Base-by-base conservation (phyloP, 2,329 filamentous ascomycete genomes). In the Clonostachys sp. region DNA sequence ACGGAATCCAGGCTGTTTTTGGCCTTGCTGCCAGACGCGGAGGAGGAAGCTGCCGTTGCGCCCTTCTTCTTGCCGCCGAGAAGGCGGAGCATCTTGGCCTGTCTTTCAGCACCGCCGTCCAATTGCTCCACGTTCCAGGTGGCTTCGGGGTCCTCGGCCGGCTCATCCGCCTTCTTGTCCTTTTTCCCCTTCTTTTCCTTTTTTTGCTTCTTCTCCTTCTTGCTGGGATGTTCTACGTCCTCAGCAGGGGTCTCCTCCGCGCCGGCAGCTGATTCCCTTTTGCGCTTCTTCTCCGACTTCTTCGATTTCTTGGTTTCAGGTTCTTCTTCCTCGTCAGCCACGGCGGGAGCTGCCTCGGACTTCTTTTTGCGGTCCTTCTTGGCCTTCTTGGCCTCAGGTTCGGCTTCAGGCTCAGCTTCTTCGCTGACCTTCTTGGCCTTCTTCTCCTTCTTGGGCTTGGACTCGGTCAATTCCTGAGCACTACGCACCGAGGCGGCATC, bases 21-120 rank as follows among this genome's bases (percentile, higher is more conserved):
- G 44, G 51, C 48, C 42, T 51, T 50, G 40, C 45, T 45, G 34
- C 48, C 51, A 33, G 45, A 46, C 14, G 42, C 12, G 18, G 24
- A 56, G 45, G 56, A 46, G 20, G 43, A 36, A 33, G 40, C 38
- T 41, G 49, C 46, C 12, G 53, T 50, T 3, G 54, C 61, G 17
- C 66, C 64, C 20, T 64, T 64, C 59, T 76, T 79, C 51, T 73
- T 77, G 3, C 66, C 75, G 17, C 79, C 79, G 5, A 83, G 67
- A 2, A 83, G 72, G 34, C 76, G 69, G 55, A 82, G 61, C 51
- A 81, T 82, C 62, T 83, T 83, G 50, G 66, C 64, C 55, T 81
- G 76, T 12, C 80, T 70, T 44, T 67, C 66, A 16, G 65, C 55
- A 18, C 73, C 77, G 34, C 80, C 80, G 38, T 71, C 72, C 34